Percentiles rank a stretch among this genome's conserved stretches.
Evolutionary conservation across 768 basidiomycete species (phyloP).

Genomic region (Tubosaeta sp.): DNA sequence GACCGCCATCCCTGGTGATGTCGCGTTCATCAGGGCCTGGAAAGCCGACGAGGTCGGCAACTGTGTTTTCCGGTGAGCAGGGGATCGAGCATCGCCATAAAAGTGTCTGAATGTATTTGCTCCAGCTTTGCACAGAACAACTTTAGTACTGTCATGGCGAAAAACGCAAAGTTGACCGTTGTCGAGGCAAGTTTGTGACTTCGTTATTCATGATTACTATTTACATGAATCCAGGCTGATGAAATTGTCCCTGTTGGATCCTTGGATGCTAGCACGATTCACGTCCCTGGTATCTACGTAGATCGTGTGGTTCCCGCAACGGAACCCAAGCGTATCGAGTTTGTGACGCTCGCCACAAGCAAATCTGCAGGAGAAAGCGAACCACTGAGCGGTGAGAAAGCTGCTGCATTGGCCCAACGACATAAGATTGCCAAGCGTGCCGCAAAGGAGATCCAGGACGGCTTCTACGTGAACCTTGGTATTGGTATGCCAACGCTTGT

Average conservation of each 20-base stretch:
- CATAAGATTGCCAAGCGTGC: constrained; percentile 82
- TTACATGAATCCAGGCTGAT: constrained; percentile 56
- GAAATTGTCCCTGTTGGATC: constrained; percentile 82
- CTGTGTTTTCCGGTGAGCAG: constrained; percentile 73
- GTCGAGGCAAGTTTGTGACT: constrained; percentile 58
- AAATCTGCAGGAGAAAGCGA: constrained; percentile 28
- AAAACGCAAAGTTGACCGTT: constrained; percentile 84
- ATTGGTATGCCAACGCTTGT: constrained; percentile 92
- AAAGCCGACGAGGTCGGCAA: constrained; percentile 91
- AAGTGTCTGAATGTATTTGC: neutral
- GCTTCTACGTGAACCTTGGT: constrained; percentile 84
- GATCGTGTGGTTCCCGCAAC: constrained; percentile 83
- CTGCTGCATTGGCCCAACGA: constrained; percentile 49
- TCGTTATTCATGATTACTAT: constrained; percentile 4
- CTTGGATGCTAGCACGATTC: constrained; percentile 77
- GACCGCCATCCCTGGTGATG: constrained; percentile 71
- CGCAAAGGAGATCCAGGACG: constrained; percentile 85
- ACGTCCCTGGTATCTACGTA: constrained; percentile 82
- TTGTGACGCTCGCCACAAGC: constrained; percentile 60
- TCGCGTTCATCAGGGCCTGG: constrained; percentile 87
- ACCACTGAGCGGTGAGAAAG: constrained; percentile 44
- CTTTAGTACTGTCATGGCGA: constrained; percentile 83
- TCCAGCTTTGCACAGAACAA: constrained; percentile 81
- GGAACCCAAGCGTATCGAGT: constrained; percentile 73
- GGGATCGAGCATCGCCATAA: neutral